Base-by-base conservation (phyloP, 1,139 yeast genomes). In the Lodderomyces parapsilosis region DNA sequence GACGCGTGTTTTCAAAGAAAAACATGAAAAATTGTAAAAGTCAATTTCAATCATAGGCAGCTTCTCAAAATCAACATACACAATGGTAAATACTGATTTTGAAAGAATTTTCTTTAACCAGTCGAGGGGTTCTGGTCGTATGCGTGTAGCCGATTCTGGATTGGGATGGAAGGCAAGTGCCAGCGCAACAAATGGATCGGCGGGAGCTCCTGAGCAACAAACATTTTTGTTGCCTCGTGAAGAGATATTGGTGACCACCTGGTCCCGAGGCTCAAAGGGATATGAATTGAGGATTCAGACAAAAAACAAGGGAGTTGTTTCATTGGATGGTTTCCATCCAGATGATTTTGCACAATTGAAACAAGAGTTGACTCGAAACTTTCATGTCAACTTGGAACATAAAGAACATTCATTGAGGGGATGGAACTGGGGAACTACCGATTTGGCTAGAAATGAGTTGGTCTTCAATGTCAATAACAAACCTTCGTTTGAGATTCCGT, bases 401-500 rank as follows among this genome's bases (percentile, higher is more conserved):
- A 81, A 76, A 56, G 98, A 93, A 56, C 99, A 93, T 63, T 86
- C 97, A 5, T 71, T 93, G 53, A 80, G 97, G 66, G 99, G 99
- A 34, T 93, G 99, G 99, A 93, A 93, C 64, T 93, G 99, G 99
- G 99, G 99, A 44, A 83, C 84, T 50, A 76, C 93, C 9, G 96
- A 91, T 61, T 80, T 94, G 62, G 96, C 96, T 11, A 80, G 96
- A 59, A 88, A 90, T 54, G 99, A 93, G 62, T 72, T 93, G 65
- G 79, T 89, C 25, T 91, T 94, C 66, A 83, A 83, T 45, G 83
- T 91, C 28, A 88, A 87, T 57, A 90, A 90, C 55, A 86, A 86
- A 57, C 98, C 99, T 2, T 80, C 86, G 15, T 93, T 93, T 63
- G 99, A 93, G 65, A 66, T 94, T 38, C 97, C 98, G 4, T 93